Percentiles rank a stretch among this genome's conserved stretches.
Conservation (phyloP, 2,329 filamentous ascomycete genomes). For the Shiraia sp. region DNA sequence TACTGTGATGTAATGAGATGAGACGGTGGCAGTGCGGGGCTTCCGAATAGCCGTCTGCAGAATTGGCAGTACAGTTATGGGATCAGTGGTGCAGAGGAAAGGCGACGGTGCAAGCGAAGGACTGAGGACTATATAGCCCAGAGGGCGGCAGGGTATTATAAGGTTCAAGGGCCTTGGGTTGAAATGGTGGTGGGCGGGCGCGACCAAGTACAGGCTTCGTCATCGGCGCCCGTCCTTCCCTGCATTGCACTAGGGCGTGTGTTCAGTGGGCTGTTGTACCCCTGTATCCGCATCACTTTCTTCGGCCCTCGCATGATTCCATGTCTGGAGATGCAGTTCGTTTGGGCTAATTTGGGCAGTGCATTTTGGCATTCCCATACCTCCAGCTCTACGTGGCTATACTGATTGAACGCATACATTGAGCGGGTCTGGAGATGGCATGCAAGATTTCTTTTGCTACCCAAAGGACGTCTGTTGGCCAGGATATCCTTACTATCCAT, state of each 20-base stretch:
- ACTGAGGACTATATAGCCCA: constrained; percentile 1
- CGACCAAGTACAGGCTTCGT: constrained; percentile 32
- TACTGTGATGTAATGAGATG: constrained; percentile 12
- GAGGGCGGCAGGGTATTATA: constrained; percentile 16
- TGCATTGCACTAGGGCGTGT: constrained; percentile 10
- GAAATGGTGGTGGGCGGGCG: constrained; percentile 20
- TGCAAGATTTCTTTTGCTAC: too few species aligned
- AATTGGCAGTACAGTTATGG: too few species aligned
- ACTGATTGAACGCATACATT: too few species aligned
- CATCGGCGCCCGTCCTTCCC: constrained; percentile 27
- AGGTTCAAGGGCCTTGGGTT: constrained; percentile 11
- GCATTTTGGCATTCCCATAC: neutral
- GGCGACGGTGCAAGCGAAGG: neutral
- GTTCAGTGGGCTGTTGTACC: constrained; percentile 16
- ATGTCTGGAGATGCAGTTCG: neutral
- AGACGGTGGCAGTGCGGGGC: constrained; percentile 24
- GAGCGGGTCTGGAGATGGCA: too few species aligned
- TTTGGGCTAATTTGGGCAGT: neutral
- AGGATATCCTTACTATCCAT: too few species aligned
- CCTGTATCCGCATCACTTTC: neutral
- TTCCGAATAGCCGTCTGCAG: constrained; percentile 11
- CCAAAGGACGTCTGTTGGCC: too few species aligned
- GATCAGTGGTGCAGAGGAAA: too few species aligned
- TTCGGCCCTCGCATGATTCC: neutral
- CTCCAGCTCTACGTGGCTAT: neutral